These are phyloP conservation scores for Trichoderma sp. DNA, from an alignment of 2,329 filamentous ascomycete species.

Conservation along the genomic window DNA sequence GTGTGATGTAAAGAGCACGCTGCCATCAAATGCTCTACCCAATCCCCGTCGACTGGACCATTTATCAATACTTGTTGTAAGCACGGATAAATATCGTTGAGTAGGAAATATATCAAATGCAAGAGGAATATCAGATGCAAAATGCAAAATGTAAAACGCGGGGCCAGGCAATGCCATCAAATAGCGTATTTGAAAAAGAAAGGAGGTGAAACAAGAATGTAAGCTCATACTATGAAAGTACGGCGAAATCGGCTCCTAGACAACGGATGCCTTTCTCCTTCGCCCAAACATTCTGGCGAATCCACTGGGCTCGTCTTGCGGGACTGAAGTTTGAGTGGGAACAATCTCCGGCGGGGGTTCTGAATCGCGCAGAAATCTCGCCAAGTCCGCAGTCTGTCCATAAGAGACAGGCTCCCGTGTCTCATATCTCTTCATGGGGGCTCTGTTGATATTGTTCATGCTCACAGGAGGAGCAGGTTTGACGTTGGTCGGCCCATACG, in stretches of 20 bases:
- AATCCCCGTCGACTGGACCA: not conserved
- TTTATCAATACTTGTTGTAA: not conserved
- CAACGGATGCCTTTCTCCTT: slow-evolving; percentile 48
- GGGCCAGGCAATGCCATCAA: not conserved
- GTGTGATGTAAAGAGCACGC: slow-evolving; percentile 1
- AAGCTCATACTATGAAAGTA: not conserved
- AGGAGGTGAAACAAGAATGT: not conserved
- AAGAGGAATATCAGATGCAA: not conserved
- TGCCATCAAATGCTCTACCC: not conserved
- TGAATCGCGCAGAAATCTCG: slow-evolving; percentile 70
- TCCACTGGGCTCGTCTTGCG: slow-evolving; percentile 43
- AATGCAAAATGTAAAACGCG: not conserved
- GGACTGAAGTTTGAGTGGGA: slow-evolving; percentile 28
- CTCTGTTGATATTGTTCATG: slow-evolving; percentile 45
- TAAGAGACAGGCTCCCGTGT: slow-evolving; percentile 52
- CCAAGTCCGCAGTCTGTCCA: slow-evolving; percentile 67
- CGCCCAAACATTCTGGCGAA: slow-evolving; percentile 53
- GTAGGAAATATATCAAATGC: not conserved
- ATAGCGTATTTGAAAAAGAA: not conserved
- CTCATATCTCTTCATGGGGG: slow-evolving; percentile 60
- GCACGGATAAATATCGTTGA: not conserved
- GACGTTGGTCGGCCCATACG: slow-evolving; percentile 36
- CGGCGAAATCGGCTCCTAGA: slow-evolving; percentile 24
- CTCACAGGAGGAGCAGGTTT: slow-evolving; percentile 33
- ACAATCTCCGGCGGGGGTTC: slow-evolving; percentile 56